These are phyloP conservation scores for Pseudozyma sp. DNA, from an alignment of 1,284 basidiomycete species.

Conservation along the genomic window DNA sequence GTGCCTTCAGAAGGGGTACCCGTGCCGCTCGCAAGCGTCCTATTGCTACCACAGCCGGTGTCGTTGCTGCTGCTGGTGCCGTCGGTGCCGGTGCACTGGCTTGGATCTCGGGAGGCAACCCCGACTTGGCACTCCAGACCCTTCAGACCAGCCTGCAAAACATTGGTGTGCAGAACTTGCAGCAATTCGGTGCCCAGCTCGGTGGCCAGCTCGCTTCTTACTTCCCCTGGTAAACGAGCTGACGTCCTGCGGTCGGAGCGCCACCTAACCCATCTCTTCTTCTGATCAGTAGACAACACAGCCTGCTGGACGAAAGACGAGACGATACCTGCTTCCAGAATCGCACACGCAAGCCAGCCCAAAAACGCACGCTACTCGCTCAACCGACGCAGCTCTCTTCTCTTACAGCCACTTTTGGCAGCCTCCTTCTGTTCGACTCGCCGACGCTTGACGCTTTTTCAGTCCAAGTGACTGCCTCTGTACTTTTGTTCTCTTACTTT, in stretches of 20 bases:
- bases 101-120: slow-evolving; percentile 62
- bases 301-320: slow-evolving; percentile 4
- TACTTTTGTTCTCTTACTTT: too few species aligned
- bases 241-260: neutral
- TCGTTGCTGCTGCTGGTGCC: slow-evolving; percentile 61
- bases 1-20: slow-evolving; percentile 49
- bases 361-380: slow-evolving; percentile 11
- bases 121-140: slow-evolving; percentile 52
- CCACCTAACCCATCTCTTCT: slow-evolving; percentile 34
- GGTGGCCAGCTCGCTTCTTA: slow-evolving; percentile 37
- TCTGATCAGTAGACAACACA: neutral
- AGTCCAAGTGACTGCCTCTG: too few species aligned
- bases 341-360: too few species aligned
- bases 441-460: too few species aligned
- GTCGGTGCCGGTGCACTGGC: slow-evolving; percentile 62
- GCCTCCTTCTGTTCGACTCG: neutral
- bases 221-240: slow-evolving; percentile 34
- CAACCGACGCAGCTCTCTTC: slow-evolving; percentile 14
- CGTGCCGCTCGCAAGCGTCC: slow-evolving; percentile 55
- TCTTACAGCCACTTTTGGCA: neutral
- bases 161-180: slow-evolving; percentile 45
- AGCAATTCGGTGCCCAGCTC: slow-evolving; percentile 35
- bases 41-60: slow-evolving; percentile 58
- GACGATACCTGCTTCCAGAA: slow-evolving; percentile 40
- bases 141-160: slow-evolving; percentile 59